Evolutionary conservation across 1,284 basidiomycete species (phyloP), one percentile per base, ranked within the genome.

Genomic region (Ustilago loliicola): DNA sequence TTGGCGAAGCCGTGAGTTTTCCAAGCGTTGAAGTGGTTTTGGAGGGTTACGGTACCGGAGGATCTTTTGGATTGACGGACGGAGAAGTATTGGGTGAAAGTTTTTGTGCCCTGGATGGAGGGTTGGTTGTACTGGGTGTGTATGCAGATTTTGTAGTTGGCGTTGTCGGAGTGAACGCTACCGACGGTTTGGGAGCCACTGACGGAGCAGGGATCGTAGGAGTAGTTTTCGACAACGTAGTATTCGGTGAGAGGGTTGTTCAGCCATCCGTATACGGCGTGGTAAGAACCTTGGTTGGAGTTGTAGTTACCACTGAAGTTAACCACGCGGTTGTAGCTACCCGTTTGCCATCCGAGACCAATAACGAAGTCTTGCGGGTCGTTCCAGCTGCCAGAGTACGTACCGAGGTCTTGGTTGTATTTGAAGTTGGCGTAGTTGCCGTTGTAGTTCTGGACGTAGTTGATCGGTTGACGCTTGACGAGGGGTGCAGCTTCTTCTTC

Each of bases 71-170:
- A 57, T 11, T 32, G 23, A 10, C 72, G 63, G 2, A 75, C 66
- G 25, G 50, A 52, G 30, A 69, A 75, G 72, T 57, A 75, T 45
- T 75, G 72, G 11, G 38, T 52, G 25, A 75, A 75, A 2, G 72
- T 72, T 59, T 70, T 61, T n/a, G 72, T 75, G 17, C 72, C 72
- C 55, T 75, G 66, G 19, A 75, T 75, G 50, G 72, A 75, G 15
- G 72, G 68, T 55, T 69, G 66, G 61, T 75, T 67, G 72, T 32
- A 25, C 61, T 70, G 72, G 2, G 72, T 75, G 51, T 70, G 66
- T 61, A 72, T 70, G 65, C 66, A 75, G 65, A 72, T 70, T 40
- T 72, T 62, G 65, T 72, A 75, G 53, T 30, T 56, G 19, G 68
- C 30, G 19, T 68, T 68, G 51, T 75, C 72, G 15, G 72, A 71